phyloP scores from a whole-genome alignment of 1,284 basidiomycete species.

The Apiotrichum gamsii region DNA sequence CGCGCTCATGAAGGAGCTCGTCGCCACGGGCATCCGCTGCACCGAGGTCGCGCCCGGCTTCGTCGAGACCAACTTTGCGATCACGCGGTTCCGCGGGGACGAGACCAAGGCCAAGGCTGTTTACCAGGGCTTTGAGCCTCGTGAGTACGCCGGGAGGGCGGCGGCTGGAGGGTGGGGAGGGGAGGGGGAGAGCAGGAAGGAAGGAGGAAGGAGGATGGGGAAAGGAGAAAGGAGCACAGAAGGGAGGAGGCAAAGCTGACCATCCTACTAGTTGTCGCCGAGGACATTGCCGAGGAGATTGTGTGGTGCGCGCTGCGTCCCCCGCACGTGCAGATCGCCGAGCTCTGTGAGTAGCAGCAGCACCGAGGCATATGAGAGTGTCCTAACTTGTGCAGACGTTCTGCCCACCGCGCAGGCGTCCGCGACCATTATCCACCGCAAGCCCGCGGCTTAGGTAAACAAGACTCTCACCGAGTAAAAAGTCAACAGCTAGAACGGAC shows the following conservation, averaged over 20 bases:
- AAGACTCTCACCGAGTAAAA: too few species aligned
- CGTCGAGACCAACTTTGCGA: constrained; percentile 55
- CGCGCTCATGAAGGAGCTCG: constrained; percentile 69
- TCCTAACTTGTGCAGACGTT: too few species aligned
- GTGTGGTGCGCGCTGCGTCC: constrained; percentile 87
- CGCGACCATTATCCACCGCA: constrained; percentile 20
- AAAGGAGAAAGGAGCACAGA: too few species aligned
- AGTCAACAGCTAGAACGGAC: too few species aligned
- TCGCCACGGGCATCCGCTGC: constrained; percentile 79
- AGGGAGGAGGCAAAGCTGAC: constrained; percentile 4
- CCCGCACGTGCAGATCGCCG: constrained; percentile 77
- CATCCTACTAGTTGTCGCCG: constrained; percentile 61
- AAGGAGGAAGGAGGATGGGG: too few species aligned
- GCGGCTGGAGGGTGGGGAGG: too few species aligned
- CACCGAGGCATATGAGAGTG: too few species aligned
- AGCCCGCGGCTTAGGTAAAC: too few species aligned
- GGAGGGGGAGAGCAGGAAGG: too few species aligned
- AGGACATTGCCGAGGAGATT: constrained; percentile 89
- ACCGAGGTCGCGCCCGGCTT: constrained; percentile 79
- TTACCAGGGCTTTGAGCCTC: constrained; percentile 71
- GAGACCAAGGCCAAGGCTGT: constrained; percentile 69
- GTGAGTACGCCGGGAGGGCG: constrained; percentile 53
- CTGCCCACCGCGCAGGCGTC: constrained; percentile 21
- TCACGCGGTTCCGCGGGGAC: constrained; percentile 77
- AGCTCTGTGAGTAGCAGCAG: constrained; percentile 66